Base-by-base conservation (phyloP, 176 grass and related monocot species). In the Carex littledalei region DNA sequence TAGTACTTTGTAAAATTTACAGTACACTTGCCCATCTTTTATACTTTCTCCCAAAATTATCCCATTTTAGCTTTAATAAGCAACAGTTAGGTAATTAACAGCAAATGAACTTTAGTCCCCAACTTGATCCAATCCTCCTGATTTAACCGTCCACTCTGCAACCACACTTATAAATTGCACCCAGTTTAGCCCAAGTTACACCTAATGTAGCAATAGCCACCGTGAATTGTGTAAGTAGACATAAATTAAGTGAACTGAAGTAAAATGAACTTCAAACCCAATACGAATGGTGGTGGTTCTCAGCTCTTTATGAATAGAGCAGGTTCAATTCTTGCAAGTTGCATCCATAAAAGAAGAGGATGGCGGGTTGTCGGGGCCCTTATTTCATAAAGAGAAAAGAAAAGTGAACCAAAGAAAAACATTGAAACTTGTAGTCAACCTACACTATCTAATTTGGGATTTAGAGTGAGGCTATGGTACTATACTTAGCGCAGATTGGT, bases 1-100 rank as follows among this genome's bases (percentile, higher is more conserved):
- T 22, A 9, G 3, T 47, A 47, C 57, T 65, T 14, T 6, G 43
- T 66, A 45, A 57, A 64, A 58, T 67, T 1, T 35, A 8, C 31
- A 72, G 31, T 91, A 47, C 60, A 68, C 63, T 86, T 86, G 10
- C 60, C 16, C 86, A 65, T 61, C 59, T 18, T 2, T 67, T 6
- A 39, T 15, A 70, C 60, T 68, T 31, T 45, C 43, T 3, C 49
- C 74, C 52, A 78, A 34, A 63, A 31, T 34, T 57, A 32, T 29
- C 24, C 45, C 47, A 29, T 76, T 29, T 76, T 76, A 31, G 21
- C 10, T 7, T 57, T 55, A 32, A 55, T 50, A 49, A 50, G 41
- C 69, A 74, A 45, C 14, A 6, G 6, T 75, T 15, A 76, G 53
- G 45, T 26, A 76, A 15, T 50, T 78, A 56, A 56, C 21, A 55